Evolutionary conservation across 148 eudicot genomes (phyloP).

Genomic region (Gaultheria prostrata): DNA sequence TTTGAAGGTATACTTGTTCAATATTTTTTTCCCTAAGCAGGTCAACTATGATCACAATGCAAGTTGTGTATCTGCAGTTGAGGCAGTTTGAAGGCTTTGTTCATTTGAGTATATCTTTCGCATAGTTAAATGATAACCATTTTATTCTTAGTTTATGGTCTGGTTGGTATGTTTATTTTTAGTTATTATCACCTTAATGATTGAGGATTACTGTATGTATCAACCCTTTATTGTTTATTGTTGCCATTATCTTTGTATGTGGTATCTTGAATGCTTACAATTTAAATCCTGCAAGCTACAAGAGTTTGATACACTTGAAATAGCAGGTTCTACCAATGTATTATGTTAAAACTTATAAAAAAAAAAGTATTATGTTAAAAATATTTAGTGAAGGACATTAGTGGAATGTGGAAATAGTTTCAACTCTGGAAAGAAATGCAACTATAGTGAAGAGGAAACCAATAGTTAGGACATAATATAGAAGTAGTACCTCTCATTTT

Average conservation of each 20-base stretch:
- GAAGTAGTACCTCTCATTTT: neutral
- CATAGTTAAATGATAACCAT: conserved; percentile 1
- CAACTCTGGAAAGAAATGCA: neutral
- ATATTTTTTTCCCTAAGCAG: neutral
- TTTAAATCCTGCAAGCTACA: neutral
- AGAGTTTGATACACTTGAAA: neutral
- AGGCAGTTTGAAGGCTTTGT: neutral
- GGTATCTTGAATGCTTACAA: neutral
- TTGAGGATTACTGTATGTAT: conserved; percentile 4
- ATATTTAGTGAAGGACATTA: neutral
- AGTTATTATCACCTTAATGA: neutral
- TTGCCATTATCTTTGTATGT: neutral
- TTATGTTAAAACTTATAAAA: neutral
- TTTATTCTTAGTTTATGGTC: neutral
- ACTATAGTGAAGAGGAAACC: neutral
- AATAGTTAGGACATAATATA: neutral
- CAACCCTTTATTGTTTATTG: neutral
- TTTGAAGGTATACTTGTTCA: conserved; percentile 34
- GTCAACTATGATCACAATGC: neutral
- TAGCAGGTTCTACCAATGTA: neutral
- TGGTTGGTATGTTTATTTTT: neutral
- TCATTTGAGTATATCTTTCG: neutral
- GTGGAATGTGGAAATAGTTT: neutral
- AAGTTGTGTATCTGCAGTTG: neutral
- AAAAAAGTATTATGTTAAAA: neutral